Evolutionary conservation across 225 moss, liverwort and hornwort species (phyloP), one percentile per base, ranked within the genome.

Genomic region (Ulota crispa): DNA sequence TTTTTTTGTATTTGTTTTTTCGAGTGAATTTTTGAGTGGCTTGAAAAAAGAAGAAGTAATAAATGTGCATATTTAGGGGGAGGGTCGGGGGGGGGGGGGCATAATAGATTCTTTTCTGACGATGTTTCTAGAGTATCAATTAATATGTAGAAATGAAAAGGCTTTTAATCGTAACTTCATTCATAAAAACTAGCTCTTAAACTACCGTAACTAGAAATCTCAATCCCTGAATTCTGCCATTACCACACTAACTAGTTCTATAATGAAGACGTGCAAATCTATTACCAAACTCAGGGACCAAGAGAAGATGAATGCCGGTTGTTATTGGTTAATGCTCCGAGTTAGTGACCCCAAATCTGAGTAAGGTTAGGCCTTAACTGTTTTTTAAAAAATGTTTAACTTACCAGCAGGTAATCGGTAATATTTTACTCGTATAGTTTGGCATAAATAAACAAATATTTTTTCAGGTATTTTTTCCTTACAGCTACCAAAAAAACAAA

Each of bases 191-290:
- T 43, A 47, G 45, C 36, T 77, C 57, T 64, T 55, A 27, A 64
- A 45, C 56, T 64, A 70, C 50, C 50, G 50, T 50, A 50, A 50
- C 70, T 76, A 64, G 0, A 75, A 45, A 23, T 39, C 59, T 37
- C 32, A 68, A 50, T 27, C 34, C 41, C 63, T 39, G 70, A 75
- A 66, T 24, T 64, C 54, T 72, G 64, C 57, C 34, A 45, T 26
- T 45, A 73, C 34, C 12, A 11, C 34, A 37, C 50, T 37, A 28
- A 27, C 9, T 31, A 55, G 11, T 27, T 18, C 42, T 32, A 7
- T 53, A 73, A 82, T 82, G 81, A 85, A 73, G 85, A 47, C 82
- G 82, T 73, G 67, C 68, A 82, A 85, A 85, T 85, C 78, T 65
- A 42, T 55, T 34, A 64, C 43, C 0, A 2, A 79, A 47, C 16